Evolutionary conservation across 345 rosid genomes (phyloP), one percentile per base, ranked within the genome.

Genomic region (Hevea brasiliensis): DNA sequence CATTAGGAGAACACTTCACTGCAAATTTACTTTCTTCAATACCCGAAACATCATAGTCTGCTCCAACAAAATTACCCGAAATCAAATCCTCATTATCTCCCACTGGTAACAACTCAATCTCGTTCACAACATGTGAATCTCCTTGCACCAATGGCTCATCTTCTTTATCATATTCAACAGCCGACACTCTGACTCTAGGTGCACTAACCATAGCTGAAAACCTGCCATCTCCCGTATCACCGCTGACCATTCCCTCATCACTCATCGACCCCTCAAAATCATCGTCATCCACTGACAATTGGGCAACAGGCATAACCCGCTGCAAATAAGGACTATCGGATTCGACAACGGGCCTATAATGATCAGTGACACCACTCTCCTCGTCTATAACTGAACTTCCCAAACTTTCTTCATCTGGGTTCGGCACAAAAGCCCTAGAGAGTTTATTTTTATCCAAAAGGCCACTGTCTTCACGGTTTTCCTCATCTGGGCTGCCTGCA

Each of bases 241-340:
- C 85, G 74, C 82, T 77, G 67, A 8, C 72, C 27, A 53, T 9
- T 32, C 72, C 87, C 14, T 80, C 90, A 68, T 59, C 86, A 63
- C 72, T 77, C 56, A 76, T 56, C 56, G 74, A 50, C 24, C 80
- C 85, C 40, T 84, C 82, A 63, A 61, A 61, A 2, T 76, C 88
- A 73, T 88, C 97, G 75, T 86, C 92, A 56, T 93, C 90, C 65
- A 86, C 48, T n/a, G 95, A 89, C 85, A 89, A 77, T 62, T 77
- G 77, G 0, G 95, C 95, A 71, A 89, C 65, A 7, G 93, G 97
- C 81, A 82, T 77, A 50, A 75, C 71, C 41, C 6, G 68, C 48
- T 72, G 75, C 37, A 80, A 76, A 72, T 73, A 77, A 65, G 27
- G 24, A 70, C 53, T 18, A 70, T 65, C 74, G 61, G 65, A 58